Percentiles rank a stretch among this genome's conserved stretches.
Conservation (phyloP, 2,329 filamentous ascomycete species). For the Coniosporium tulheliwenetii region DNA sequence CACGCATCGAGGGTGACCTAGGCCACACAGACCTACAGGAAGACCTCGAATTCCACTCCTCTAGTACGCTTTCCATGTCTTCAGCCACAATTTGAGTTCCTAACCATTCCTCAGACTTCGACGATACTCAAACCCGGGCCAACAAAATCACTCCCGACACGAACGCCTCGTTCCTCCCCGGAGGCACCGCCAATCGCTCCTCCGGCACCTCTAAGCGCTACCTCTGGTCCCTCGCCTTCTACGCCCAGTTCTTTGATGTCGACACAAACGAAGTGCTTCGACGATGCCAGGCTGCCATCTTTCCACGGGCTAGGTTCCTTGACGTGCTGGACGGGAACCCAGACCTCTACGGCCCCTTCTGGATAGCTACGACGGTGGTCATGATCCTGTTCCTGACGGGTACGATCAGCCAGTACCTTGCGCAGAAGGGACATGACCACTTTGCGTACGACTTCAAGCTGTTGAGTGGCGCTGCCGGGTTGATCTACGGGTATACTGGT, state of each 20-base stretch:
- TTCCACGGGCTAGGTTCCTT: slow-evolving; percentile 85
- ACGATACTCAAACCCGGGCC: slow-evolving; percentile 33
- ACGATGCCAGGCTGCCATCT: slow-evolving; percentile 78
- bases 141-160: slow-evolving; percentile 32
- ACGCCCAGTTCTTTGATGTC: slow-evolving; percentile 96
- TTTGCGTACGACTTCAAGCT: slow-evolving; percentile 89
- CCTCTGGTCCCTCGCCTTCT: slow-evolving; percentile 87
- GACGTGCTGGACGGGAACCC: slow-evolving; percentile 95
- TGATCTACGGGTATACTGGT: slow-evolving; percentile 86
- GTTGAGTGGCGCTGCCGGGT: slow-evolving; percentile 74
- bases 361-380: slow-evolving; percentile 96
- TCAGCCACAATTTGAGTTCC: slow-evolving; percentile 4
- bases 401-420: slow-evolving; percentile 83
- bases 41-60: slow-evolving; percentile 97
- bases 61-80: slow-evolving; percentile 33
- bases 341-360: slow-evolving; percentile 91
- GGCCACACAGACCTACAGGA: slow-evolving; percentile 97
- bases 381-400: slow-evolving; percentile 90
- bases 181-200: slow-evolving; percentile 6
- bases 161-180: slow-evolving; percentile 20
- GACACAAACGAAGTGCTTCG: slow-evolving; percentile 80
- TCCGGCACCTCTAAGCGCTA: slow-evolving; percentile 48
- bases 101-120: slow-evolving; percentile 42
- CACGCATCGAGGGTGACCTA: slow-evolving; percentile 61
- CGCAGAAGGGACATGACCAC: slow-evolving; percentile 46